These are phyloP conservation scores for Saksenaea vasiformis DNA, from an alignment of 371 early-diverging fungal species.

Conservation along the genomic window DNA sequence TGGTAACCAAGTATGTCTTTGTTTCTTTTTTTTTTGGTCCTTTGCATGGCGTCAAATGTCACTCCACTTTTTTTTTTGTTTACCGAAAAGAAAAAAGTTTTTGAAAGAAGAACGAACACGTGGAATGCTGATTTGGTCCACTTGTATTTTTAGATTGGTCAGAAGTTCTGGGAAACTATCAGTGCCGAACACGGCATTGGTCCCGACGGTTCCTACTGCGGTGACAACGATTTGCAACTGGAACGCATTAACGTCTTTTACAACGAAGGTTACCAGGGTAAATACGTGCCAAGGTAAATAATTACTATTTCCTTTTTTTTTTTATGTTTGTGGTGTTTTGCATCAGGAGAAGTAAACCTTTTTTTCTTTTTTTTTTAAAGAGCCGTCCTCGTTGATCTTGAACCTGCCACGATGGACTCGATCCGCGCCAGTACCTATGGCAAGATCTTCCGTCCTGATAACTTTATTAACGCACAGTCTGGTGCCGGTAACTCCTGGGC, in stretches of 20 bases:
- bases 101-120: background rate
- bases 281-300: slow-evolving; percentile 75
- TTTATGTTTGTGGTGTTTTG: slow-evolving; percentile 29
- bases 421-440: slow-evolving; percentile 73
- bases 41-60: background rate
- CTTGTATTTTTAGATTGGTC: slow-evolving; percentile 56
- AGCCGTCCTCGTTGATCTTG: slow-evolving; percentile 96
- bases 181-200: slow-evolving; percentile 89
- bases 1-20: slow-evolving; percentile 70
- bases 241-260: slow-evolving; percentile 99
- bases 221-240: slow-evolving; percentile 87
- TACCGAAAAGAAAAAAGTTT: slow-evolving; percentile 1
- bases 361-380: background rate
- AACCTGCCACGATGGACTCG: slow-evolving; percentile 98
- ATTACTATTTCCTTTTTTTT: background rate
- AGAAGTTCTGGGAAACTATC: slow-evolving; percentile 93
- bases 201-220: slow-evolving; percentile 69
- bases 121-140: background rate
- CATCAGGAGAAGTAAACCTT: background rate
- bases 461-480: slow-evolving; percentile 79
- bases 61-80: background rate
- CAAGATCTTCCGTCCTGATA: slow-evolving; percentile 82
- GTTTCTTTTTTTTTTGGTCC: background rate
- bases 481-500: slow-evolving; percentile 94
- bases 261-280: slow-evolving; percentile 85